Evolutionary conservation across 2,329 filamentous ascomycete genomes (phyloP).

Genomic region (Lasiodiplodia gonubiensis): DNA sequence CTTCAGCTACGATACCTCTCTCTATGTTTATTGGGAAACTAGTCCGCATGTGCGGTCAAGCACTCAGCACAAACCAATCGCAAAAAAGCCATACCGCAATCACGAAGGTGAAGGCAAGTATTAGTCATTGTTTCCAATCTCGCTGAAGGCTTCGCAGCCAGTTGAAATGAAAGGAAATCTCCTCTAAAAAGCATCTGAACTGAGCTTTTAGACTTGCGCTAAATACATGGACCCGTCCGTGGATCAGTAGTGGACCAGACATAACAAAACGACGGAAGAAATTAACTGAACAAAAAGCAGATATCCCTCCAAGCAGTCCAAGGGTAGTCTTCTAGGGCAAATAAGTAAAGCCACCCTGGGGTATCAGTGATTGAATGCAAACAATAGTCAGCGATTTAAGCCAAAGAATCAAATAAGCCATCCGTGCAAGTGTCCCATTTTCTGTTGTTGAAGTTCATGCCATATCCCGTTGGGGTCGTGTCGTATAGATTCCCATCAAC

Average conservation of each 20-base stretch:
- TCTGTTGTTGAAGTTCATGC: not conserved
- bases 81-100: not conserved
- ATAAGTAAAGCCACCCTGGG: conserved; percentile 20
- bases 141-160: not conserved
- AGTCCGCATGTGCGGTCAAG: too few species aligned
- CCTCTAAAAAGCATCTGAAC: not conserved
- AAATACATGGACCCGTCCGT: not conserved
- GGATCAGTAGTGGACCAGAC: not conserved
- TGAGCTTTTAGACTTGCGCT: not conserved
- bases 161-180: not conserved
- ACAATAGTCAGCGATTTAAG: not conserved
- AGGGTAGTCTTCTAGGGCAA: conserved; percentile 16
- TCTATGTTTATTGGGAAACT: too few species aligned
- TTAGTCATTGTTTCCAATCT: not conserved
- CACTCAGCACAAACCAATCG: too few species aligned
- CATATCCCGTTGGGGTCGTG: not conserved
- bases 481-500: not conserved
- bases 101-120: not conserved
- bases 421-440: not conserved
- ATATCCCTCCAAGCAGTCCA: not conserved
- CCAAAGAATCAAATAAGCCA: not conserved
- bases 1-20: too few species aligned
- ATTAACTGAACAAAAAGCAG: not conserved
- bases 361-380: conserved; percentile 13
- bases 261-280: not conserved